These are phyloP conservation scores for Colletotrichum orchidophilum DNA, from an alignment of 2,329 filamentous ascomycete species.

Conservation along the genomic window DNA sequence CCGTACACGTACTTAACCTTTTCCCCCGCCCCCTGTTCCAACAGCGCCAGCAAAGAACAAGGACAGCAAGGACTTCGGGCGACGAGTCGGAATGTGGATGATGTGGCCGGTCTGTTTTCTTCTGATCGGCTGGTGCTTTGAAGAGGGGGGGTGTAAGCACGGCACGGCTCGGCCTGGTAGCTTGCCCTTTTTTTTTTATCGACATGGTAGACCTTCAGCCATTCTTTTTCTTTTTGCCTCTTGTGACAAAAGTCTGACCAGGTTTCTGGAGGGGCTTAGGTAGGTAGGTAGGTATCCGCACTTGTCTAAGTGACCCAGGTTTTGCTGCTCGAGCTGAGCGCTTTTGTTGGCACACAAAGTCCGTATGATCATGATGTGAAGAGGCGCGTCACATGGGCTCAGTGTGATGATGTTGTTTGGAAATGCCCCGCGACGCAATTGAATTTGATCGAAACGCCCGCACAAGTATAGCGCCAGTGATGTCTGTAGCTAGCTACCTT, in stretches of 20 bases:
- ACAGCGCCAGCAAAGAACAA: neutral
- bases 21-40: neutral
- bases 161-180: constrained; percentile 27
- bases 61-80: constrained; percentile 8
- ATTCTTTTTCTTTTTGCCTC: neutral
- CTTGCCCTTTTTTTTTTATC: neutral
- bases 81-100: constrained; percentile 10
- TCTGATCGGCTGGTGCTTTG: constrained; percentile 25
- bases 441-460: neutral
- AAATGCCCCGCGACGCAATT: neutral
- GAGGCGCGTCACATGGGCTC: constrained; percentile 4
- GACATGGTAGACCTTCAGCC: neutral
- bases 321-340: neutral
- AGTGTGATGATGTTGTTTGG: constrained; percentile 4
- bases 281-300: neutral
- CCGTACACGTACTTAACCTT: no score
- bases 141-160: constrained; percentile 20
- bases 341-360: neutral
- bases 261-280: neutral
- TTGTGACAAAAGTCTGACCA: neutral
- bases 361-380: constrained; percentile 22
- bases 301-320: neutral
- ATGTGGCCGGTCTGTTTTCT: constrained; percentile 1
- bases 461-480: neutral
- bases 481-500: neutral